phyloP scores from a whole-genome alignment of 202 grass and related monocot genomes.

The Zizania palustris region DNA sequence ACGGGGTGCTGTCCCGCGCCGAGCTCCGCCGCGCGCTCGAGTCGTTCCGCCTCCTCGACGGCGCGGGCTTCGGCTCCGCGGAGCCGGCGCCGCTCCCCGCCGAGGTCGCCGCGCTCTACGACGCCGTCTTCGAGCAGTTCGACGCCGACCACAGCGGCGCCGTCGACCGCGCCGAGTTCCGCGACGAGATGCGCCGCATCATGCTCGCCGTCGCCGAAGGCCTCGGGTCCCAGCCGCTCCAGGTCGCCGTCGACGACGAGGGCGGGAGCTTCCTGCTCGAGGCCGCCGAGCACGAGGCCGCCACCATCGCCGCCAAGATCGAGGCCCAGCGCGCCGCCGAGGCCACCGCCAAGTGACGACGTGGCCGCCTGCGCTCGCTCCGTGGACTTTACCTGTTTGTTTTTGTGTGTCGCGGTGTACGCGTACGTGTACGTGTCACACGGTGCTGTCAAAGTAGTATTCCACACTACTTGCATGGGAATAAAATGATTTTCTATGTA shows the following conservation, averaged over 20 bases:
- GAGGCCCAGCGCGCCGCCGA: constrained; percentile 3
- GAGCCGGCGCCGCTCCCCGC: constrained; percentile 52
- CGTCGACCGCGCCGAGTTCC: constrained; percentile 82
- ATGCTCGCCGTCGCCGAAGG: constrained; percentile 95
- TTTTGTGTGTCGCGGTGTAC: background rate
- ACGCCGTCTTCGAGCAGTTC: constrained; percentile 92
- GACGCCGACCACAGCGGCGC: constrained; percentile 86
- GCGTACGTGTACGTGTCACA: background rate
- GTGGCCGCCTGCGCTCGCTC: background rate
- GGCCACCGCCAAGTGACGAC: constrained; percentile 12
- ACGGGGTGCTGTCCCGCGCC: constrained; percentile 79
- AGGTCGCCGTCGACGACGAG: constrained; percentile 81
- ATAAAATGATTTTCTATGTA: background rate
- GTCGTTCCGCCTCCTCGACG: constrained; percentile 93
- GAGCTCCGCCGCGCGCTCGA: constrained; percentile 91
- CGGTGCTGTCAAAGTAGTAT: too few species aligned
- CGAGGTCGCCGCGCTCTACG: constrained; percentile 80
- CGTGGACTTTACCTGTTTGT: background rate
- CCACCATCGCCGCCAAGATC: constrained; percentile 49
- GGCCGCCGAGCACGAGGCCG: constrained; percentile 77
- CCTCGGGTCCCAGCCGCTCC: constrained; percentile 73
- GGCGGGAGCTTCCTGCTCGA: constrained; percentile 66
- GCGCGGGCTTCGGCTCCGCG: constrained; percentile 58
- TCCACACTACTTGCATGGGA: background rate
- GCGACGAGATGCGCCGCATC: constrained; percentile 82